Evolutionary conservation across 1,284 basidiomycete species (phyloP).

Genomic region (Taiwanofungus camphoratus): DNA sequence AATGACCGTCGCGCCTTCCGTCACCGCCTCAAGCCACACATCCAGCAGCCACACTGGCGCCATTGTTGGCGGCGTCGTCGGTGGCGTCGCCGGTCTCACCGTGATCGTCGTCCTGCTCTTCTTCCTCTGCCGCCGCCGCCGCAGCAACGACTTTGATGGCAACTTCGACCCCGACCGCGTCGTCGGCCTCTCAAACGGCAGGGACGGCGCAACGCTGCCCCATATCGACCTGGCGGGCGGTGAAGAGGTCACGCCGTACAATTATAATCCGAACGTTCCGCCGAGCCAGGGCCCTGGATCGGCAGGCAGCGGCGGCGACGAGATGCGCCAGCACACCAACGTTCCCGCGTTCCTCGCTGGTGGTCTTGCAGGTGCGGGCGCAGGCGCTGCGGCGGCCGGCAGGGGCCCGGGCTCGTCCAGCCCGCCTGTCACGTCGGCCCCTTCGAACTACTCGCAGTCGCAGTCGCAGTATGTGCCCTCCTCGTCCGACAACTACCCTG

Average conservation of each 20-base stretch:
- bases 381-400: constrained; percentile 12
- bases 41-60: constrained; percentile 25
- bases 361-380: constrained; percentile 17
- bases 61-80: constrained; percentile 36
- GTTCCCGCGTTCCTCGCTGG: constrained; percentile 23
- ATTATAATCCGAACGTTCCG: constrained; percentile 16
- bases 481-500: constrained; percentile 20
- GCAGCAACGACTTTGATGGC: constrained; percentile 40
- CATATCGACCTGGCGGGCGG: constrained; percentile 32
- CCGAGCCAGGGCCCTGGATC: constrained; percentile 9
- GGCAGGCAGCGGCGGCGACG: constrained; percentile 1
- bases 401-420: neutral
- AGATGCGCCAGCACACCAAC: constrained; percentile 25
- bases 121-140: constrained; percentile 17
- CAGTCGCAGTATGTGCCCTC: constrained; percentile 17
- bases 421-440: constrained; percentile 14
- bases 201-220: constrained; percentile 27
- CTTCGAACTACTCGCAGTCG: constrained; percentile 20
- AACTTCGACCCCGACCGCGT: constrained; percentile 47
- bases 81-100: constrained; percentile 28
- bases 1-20: constrained; percentile 13
- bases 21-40: constrained; percentile 9
- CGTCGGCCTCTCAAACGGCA: constrained; percentile 20
- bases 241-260: constrained; percentile 33
- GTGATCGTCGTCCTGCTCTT: constrained; percentile 24